Evolutionary conservation across 345 rosid species (phyloP), one percentile per base, ranked within the genome.

Genomic region (Corchorus olitorius): DNA sequence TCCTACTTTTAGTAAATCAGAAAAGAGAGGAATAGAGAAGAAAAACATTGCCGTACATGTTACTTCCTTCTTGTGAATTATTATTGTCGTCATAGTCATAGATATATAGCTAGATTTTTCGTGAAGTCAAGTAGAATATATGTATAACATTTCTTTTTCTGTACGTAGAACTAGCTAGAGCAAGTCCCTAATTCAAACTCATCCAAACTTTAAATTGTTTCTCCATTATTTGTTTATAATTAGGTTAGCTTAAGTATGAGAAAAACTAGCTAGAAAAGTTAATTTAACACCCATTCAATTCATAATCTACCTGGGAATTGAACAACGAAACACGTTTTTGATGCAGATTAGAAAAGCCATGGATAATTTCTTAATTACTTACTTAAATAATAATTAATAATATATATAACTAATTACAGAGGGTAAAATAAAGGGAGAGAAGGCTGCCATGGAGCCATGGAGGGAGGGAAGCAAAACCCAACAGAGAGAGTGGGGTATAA

Each of bases 381-480:
- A 49, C 2, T 63, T 6, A 5, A 7, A 19, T 16, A 67, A 11
- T 27, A 27, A 22, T 20, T 27, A 27, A 27, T 27, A 27, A 69
- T 8, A n/a, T n/a, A n/a, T n/a, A n/a, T n/a, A n/a, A n/a, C n/a
- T n/a, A 39, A 55, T 55, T 56, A 60, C 68, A 35, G 60, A n/a
- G 62, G 39, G 5, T 63, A 1, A 65, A 34, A 16, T 16, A 22
- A n/a, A n/a, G n/a, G 2, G 9, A 8, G 15, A 33, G 27, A 7
- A 45, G 68, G 34, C 6, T 17, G 27, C 27, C 27, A 27, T 27
- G 27, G 27, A 27, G 34, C 54, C 27, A 27, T 14, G 73, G 81
- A 73, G 74, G 19, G 22, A 64, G 59, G 55, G 74, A 16, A 65
- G n/a, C n/a, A n/a, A 27, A 73, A 65, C 77, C 76, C 73, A n/a